Base-by-base conservation (phyloP, 2,329 filamentous ascomycete species). In the Didymella segeticola region DNA sequence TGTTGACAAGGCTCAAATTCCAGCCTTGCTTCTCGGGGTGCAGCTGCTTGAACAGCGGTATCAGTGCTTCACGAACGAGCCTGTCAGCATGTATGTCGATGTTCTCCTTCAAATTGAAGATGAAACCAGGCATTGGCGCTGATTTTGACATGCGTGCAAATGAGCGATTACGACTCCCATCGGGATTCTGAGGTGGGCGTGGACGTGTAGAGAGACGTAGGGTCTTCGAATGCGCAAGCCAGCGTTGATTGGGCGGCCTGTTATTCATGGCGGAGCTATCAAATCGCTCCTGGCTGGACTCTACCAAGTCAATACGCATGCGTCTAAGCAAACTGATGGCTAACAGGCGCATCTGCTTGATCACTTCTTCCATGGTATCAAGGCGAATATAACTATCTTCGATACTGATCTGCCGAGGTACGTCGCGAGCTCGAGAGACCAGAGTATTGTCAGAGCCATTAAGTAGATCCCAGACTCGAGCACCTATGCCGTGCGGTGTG, bases 321-420 rank as follows among this genome's bases (percentile, higher is more conserved):
- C 93, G 84, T 26, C 84, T 84, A 11, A 97, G 73, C 9, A 98
- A 79, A 60, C 89, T 91, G 11, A 78, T 79, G 0, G 89, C 82
- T 2, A 97, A 78, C 55, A 84, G 81, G n/a, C 78, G 75, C 33
- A 97, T 78, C 74, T 96, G 88, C 58, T 83, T 84, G 34, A 79
- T 76, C 25, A 96, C 85, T 53, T 87, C 82, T 1, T 84, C 73
- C 45, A 88, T 70, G 0, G 81, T 86, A 61, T 89, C 84, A 1
- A 96, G 78, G 0, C 86, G 85, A 20, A 85, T 82, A 71, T 96
- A 98, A 14, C 91, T 95, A 75, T 98, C 93, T 70, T 98, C 93
- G 59, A 98, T 95, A 72, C 91, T 95, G 70, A 98, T 96, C 73
- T 97, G 93, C 1, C 86, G 86, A 0, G 93, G 93, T 1, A 96